Base-by-base conservation (phyloP, 1,284 basidiomycete genomes). In the Sutorius eximius region DNA sequence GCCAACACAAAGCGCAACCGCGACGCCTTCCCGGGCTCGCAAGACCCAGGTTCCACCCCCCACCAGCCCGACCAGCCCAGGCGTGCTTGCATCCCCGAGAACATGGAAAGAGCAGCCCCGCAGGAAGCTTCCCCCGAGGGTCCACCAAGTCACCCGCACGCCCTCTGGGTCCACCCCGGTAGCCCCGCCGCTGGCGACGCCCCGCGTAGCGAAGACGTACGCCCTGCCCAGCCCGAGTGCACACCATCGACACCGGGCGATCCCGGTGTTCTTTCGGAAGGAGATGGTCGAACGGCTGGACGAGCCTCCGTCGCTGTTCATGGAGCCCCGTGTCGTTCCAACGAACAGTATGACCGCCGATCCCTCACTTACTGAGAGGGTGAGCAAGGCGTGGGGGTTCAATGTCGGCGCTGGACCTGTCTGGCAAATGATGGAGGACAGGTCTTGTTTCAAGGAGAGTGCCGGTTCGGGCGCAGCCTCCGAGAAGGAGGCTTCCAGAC, bases 401-500 rank as follows among this genome's bases (percentile, higher is more conserved):
- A 89, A 88, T 61, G 78, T 88, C 18, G 87, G 88, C 1, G 69
- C 80, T 9, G 91, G 90, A 0, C 88, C 88, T 6, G 62, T 87
- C 5, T 90, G 87, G 84, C 82, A 88, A 51, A 68, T 90, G 34
- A 71, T 81, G 41, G 87, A 92, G 63, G 91, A 93, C 61, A 70
- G 87, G 49, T 82, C 80, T 0, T 93, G 86, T 82, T 90, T 78
- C 67, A 90, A 88, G 63, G 90, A 92, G 65, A 77, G 80, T 16
- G 56, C 66, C 36, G 49, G 60, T 16, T 59, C 59, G 0, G 67
- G 65, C 0, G 60, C 64, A 8, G 69, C 73, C 33, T 59, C 71
- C 18, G 74, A 74, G 55, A 62, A 60, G 9, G 85, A 86, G 60
- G 71, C 67, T 13, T 72, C 67, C 41, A 74, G 81, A 27, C 75